Percentiles rank a stretch among this genome's conserved stretches.
Evolutionary conservation across 805 yeast species (phyloP).

Genomic region (Jamesozyma hellenica): DNA sequence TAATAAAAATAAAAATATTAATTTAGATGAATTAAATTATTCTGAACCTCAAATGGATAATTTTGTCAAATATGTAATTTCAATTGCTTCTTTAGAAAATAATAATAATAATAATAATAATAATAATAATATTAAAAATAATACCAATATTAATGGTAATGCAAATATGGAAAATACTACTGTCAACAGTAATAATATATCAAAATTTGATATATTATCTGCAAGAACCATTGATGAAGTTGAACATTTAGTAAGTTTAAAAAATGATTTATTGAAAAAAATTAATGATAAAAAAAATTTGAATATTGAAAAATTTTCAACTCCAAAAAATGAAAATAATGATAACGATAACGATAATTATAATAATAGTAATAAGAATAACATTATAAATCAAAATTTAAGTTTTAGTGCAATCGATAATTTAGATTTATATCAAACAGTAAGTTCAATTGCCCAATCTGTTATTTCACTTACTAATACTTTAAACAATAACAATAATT

Average conservation of each 20-base stretch:
- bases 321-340: not conserved
- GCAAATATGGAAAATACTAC: conserved; percentile 9
- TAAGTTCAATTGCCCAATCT: conserved; percentile 27
- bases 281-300: not conserved
- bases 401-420: conserved; percentile 28
- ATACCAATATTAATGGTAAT: conserved; percentile 1
- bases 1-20: conserved; percentile 1
- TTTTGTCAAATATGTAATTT: conserved; percentile 30
- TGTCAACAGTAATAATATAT: conserved; percentile 4
- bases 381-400: conserved; percentile 1
- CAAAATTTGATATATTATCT: conserved; percentile 52
- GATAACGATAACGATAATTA: not conserved
- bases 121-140: conserved; percentile 9
- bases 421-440: conserved; percentile 28
- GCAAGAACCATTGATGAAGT: conserved; percentile 65
- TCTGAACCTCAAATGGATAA: conserved; percentile 27
- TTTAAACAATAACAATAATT: conserved; percentile 8
- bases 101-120: conserved; percentile 2
- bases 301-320: not conserved
- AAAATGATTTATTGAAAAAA: conserved; percentile 28
- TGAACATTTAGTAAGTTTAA: conserved; percentile 42
- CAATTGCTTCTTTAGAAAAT: conserved; percentile 26
- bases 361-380: too few relatives aligned
- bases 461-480: conserved; percentile 28
- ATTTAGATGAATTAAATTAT: conserved; percentile 8